Conservation (phyloP, 331 rosid species). For the Erythrophleum ivorense region DNA sequence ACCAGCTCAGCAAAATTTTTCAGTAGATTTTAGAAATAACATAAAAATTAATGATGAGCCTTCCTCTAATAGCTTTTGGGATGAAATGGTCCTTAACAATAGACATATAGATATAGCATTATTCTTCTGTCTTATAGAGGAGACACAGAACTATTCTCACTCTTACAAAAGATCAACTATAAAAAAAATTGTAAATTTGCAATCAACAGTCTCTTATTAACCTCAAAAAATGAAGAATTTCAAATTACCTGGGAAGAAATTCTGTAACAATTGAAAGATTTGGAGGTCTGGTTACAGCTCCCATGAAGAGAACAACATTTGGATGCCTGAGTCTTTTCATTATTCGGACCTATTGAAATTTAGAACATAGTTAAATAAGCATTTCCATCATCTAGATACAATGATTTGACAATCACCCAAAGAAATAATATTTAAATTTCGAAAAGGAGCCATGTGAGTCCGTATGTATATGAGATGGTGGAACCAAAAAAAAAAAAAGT, state of each 20-base stretch:
- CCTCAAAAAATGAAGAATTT: conserved; percentile 37
- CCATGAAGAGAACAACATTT: conserved; percentile 99
- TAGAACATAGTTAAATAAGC: conserved; percentile 44
- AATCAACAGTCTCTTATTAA: conserved; percentile 24
- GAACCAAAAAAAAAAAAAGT: conserved; percentile 22
- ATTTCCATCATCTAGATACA: conserved; percentile 29
- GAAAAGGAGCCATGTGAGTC: not conserved
- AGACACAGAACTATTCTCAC: conserved; percentile 12
- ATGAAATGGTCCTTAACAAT: not conserved
- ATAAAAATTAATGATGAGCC: not conserved
- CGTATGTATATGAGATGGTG: not conserved
- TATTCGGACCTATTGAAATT: conserved; percentile 74
- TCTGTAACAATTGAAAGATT: conserved; percentile 95
- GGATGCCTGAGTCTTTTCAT: conserved; percentile 98
- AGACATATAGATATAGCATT: conserved; percentile 13
- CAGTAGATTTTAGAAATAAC: not conserved
- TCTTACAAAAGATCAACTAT: conserved; percentile 33
- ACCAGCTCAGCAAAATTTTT: not conserved
- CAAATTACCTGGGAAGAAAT: conserved; percentile 94
- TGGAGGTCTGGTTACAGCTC: conserved; percentile 93
- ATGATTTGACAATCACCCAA: conserved; percentile 20
- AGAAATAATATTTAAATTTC: not conserved
- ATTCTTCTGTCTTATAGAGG: conserved; percentile 18
- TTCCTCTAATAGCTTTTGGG: not conserved
- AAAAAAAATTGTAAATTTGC: conserved; percentile 28